Percentiles rank a stretch among this genome's conserved stretches.
Evolutionary conservation across 2,329 filamentous ascomycete species (phyloP).

Genomic region (Aureobasidium uvarum): DNA sequence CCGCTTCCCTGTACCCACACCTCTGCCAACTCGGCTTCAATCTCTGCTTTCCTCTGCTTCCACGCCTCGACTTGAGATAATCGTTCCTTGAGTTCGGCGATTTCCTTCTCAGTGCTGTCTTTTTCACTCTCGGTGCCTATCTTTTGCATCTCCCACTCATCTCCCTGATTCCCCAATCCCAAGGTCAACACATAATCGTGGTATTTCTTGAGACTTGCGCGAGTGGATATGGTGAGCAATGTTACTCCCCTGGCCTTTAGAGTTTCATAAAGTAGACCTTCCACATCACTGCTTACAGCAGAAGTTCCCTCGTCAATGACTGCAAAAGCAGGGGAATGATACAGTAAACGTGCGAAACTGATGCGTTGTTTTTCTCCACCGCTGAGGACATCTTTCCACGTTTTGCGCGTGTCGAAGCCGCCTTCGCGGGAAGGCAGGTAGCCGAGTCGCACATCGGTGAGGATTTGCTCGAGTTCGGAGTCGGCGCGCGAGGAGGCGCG

Average conservation of each 20-base stretch:
- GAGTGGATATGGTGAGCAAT: slow-evolving; percentile 91
- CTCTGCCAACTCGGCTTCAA: slow-evolving; percentile 73
- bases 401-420: slow-evolving; percentile 93
- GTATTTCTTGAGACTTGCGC: slow-evolving; percentile 91
- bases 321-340: slow-evolving; percentile 92
- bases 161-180: slow-evolving; percentile 74
- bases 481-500: slow-evolving; percentile 74
- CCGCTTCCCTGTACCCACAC: slow-evolving; percentile 57
- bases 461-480: slow-evolving; percentile 69
- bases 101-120: slow-evolving; percentile 85
- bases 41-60: slow-evolving; percentile 74
- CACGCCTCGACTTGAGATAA: slow-evolving; percentile 79
- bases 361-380: slow-evolving; percentile 97
- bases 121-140: slow-evolving; percentile 95
- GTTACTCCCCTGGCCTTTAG: slow-evolving; percentile 94
- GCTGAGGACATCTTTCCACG: slow-evolving; percentile 98
- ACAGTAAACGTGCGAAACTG: slow-evolving; percentile 83
- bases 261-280: slow-evolving; percentile 87
- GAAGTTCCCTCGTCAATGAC: slow-evolving; percentile 96
- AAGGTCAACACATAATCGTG: slow-evolving; percentile 89
- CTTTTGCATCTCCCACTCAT: slow-evolving; percentile 87
- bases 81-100: slow-evolving; percentile 77
- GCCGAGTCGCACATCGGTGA: slow-evolving; percentile 81
- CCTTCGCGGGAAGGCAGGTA: slow-evolving; percentile 91
- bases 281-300: slow-evolving; percentile 90